Base-by-base conservation (phyloP, 2,329 filamentous ascomycete species). In the Phoma sp. region DNA sequence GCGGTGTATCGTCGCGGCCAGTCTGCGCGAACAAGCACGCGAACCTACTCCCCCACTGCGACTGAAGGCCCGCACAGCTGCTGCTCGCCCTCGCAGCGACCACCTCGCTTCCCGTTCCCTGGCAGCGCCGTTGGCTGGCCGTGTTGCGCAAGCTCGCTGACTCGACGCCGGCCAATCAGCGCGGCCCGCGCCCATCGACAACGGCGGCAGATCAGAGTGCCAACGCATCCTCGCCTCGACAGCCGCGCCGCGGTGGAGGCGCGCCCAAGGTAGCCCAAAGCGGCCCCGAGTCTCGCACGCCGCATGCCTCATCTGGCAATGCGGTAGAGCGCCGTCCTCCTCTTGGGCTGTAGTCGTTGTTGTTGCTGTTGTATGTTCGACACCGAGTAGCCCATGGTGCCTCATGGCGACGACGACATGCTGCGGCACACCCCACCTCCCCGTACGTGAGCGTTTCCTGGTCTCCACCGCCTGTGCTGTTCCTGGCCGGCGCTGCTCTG, bases 371-470 rank as follows among this genome's bases (percentile, higher is more conserved):
- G 46, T 15, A 49, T 42, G 51, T 47, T 47, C 33, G 32, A 39
- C 40, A 3, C 29, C 47, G 32, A 37, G 26, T 23, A 39, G 26
- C 45, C 33, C 28, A 46, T 46, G 49, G 43, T 51, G 47, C 47
- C 57, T 46, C 53, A 66, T 65, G 67, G 62, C 65, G 62, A 67
- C 68, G 61, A 58, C 61, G 64, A 50, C 50, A 74, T 72, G 70
- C 71, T 73, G 53, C 69, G 65, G 61, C 68, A 71, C 64, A 70
- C 48, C 60, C 69, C n/a, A n/a, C n/a, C 82, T 63, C 82, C 83
- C 74, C 81, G 85, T 88, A 86, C 73, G 86, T 87, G 61, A 59
- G 38, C 10, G 28, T 45, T 37, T 47, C 25, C 33, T 29, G 15
- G 18, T 34, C 28, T 26, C 20, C 20, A 15, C 40, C 55, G n/a